Base-by-base conservation (phyloP, 1,284 basidiomycete genomes). In the Cutaneotrichosporon mucoides region DNA sequence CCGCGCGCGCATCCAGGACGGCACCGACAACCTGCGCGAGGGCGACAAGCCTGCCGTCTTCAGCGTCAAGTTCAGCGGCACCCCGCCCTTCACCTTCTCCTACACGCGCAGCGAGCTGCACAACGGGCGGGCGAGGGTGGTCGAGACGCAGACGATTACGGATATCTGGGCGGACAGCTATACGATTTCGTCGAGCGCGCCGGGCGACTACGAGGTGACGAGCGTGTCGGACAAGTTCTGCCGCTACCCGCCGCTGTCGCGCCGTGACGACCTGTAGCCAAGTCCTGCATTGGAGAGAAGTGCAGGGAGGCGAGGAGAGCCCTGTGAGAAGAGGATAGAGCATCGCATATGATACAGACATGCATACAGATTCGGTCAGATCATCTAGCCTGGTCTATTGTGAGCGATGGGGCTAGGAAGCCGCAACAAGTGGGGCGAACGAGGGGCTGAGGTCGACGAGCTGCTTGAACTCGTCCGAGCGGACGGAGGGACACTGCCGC, bases 21-120 rank as follows among this genome's bases (percentile, higher is more conserved):
- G 95, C 45, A 86, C 88, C 70, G 88, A 95, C 75, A 86, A 92
- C 71, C 88, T 97, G 53, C 86, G 92, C 61, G 92, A 96, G 81
- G 92, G 89, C 62, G 89, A 92, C 73, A 89, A 94, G 80, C 92
- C 93, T 9, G 91, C 95, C 73, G 94, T 96, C 63, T 81, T 90
- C 57, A 53, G 49, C 48, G 96, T 99, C 78, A 86, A 84, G 9
- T 84, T 99, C 61, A 82, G 86, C 48, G 95, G 95, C 56, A 89
- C 90, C 68, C 88, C 95, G 41, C 95, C 95, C 0, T 99, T 96
- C 79, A 89, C 92, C 1, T 98, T 99, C 78, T 92, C 90, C 0
- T 93, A 92, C 74, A 90, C 92, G 73, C 84, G 91, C 48, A 84
- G 83, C 78, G 68, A 76, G 61, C 47, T 62, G 12, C 54, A 67